Evolutionary conservation across 345 rosid genomes (phyloP).

Genomic region (Adansonia digitata): DNA sequence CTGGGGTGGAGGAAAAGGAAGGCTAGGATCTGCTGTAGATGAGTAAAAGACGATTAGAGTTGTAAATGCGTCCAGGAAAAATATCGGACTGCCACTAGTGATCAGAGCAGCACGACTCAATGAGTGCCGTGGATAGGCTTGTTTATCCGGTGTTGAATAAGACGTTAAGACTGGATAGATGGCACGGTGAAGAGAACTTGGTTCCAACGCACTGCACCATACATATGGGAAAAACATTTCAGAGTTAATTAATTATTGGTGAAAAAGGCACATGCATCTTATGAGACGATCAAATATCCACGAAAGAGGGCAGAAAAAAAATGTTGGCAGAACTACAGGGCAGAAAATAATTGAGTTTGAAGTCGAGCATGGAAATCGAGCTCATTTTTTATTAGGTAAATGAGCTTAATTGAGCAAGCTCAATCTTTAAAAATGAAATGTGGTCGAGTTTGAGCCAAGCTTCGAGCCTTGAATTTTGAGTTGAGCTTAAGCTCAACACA

Average conservation of each 20-base stretch:
- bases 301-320: neutral
- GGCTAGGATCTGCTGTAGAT: constrained; percentile 75
- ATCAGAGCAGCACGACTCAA: constrained; percentile 86
- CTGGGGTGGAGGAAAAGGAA: constrained; percentile 95
- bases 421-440: too few relatives aligned
- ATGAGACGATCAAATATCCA: neutral
- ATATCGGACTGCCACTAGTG: constrained; percentile 94
- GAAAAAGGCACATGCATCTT: neutral
- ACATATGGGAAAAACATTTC: neutral
- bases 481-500: too few relatives aligned
- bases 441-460: too few relatives aligned
- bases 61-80: constrained; percentile 91
- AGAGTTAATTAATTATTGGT: neutral
- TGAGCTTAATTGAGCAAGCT: too few relatives aligned
- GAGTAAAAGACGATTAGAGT: constrained; percentile 84
- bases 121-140: constrained; percentile 92
- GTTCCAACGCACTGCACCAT: constrained; percentile 72
- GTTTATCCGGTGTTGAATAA: constrained; percentile 75
- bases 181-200: constrained; percentile 85
- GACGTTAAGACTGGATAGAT: constrained; percentile 76
- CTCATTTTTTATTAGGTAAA: too few relatives aligned
- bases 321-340: too few relatives aligned
- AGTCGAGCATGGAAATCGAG: too few relatives aligned
- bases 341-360: too few relatives aligned
- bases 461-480: too few relatives aligned